Evolutionary conservation across 2,329 filamentous ascomycete genomes (phyloP).

Genomic region (Trichoderma polysporum): DNA sequence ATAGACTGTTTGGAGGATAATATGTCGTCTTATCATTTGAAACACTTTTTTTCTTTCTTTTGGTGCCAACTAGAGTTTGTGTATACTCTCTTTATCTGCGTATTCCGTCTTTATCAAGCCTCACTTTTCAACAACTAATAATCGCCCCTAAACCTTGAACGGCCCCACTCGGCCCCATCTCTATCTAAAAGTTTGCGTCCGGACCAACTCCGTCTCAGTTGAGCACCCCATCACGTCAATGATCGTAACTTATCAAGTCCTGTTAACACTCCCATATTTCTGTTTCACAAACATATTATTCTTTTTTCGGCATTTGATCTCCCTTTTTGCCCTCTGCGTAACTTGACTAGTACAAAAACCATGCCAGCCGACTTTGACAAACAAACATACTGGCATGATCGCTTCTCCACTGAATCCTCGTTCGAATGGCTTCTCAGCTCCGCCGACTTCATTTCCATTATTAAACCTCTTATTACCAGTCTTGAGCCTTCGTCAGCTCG

Average conservation of each 20-base stretch:
- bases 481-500: slow-evolving; percentile 30
- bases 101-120: not conserved
- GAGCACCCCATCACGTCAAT: not conserved
- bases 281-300: not conserved
- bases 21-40: not conserved
- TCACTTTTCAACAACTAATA: not conserved
- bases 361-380: slow-evolving; percentile 46
- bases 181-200: not conserved
- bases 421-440: slow-evolving; percentile 52
- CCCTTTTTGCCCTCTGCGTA: not conserved
- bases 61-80: too few relatives aligned
- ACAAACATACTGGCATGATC: slow-evolving; percentile 49
- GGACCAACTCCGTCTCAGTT: not conserved
- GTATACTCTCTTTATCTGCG: not conserved
- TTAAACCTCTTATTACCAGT: slow-evolving; percentile 39
- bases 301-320: not conserved
- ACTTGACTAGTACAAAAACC: not conserved
- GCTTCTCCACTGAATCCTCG: slow-evolving; percentile 44
- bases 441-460: slow-evolving; percentile 39
- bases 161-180: slow-evolving; percentile 2
- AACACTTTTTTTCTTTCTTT: not conserved
- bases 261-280: not conserved
- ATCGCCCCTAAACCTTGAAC: not conserved
- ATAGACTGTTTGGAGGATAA: too few relatives aligned
- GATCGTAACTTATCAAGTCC: too few relatives aligned